Base-by-base conservation (phyloP, 441 rosid species). In the Pelargonium myrrhifolium region DNA sequence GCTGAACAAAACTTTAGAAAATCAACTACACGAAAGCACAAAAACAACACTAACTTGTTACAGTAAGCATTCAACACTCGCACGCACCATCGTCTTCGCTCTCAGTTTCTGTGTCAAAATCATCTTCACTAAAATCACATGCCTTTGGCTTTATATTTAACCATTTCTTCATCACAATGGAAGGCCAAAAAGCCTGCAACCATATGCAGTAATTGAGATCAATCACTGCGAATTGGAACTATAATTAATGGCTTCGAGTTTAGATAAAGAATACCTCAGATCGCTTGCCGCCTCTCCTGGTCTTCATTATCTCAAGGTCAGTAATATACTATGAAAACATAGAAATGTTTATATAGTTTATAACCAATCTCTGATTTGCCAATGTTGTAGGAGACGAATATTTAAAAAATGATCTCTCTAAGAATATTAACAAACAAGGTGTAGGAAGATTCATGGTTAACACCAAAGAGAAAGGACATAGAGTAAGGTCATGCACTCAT, bases 131-230 rank as follows among this genome's bases (percentile, higher is more conserved):
- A 77, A 92, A 95, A 68, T 95, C 99, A 66, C 76, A 71, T 21
- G 73, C 82, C 81, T 84, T 85, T 0, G 98, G 99, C 79, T 84
- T 84, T 74, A 90, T 90, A 71, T 95, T 95, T 31, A 95, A 61
- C 99, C 99, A 95, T 79, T 95, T 95, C 85, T 92, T 95, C 97
- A 95, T 86, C 71, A 95, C 87, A 82, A 86, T 78, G 60, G 98
- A 95, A 59, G 98, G 97, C 98, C 97, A 95, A 74, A 92, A 95
- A 43, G 81, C 85, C 98, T 95, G 83, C 75, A 76, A 75, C 2
- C 24, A 71, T 69, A 70, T 39, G 65, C 22, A 72, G 59, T 17
- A 14, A 43, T 12, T 75, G 74, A 17, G 67, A 62, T 65, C 28
- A 71, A 75, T 62, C 55, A 68, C 65, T 26, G 60, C 4, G 62